Percentiles rank a stretch among this genome's conserved stretches.
Conservation (phyloP, 805 yeast genomes). For the Cyberlindnera lachancei region DNA sequence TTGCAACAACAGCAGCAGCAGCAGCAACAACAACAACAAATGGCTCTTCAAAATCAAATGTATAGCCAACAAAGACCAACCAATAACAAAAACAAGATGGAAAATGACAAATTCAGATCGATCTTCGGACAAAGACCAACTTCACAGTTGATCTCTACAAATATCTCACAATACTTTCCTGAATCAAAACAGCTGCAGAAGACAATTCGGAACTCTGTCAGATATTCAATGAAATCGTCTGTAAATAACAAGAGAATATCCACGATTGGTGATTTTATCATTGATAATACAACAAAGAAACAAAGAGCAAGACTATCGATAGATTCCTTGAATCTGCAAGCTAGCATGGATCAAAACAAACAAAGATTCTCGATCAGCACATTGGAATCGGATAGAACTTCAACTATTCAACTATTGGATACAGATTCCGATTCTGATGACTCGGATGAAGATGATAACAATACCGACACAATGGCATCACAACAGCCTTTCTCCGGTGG, state of each 20-base stretch:
- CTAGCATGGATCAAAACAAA: constrained; percentile 24
- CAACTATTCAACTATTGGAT: constrained; percentile 22
- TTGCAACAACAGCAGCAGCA: no score
- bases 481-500: constrained; percentile 28
- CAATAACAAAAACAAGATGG: constrained; percentile 3
- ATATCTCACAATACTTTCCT: constrained; percentile 88
- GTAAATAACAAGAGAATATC: constrained; percentile 35
- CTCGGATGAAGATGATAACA: constrained; percentile 2
- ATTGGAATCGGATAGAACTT: constrained; percentile 15
- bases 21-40: no score
- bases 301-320: constrained; percentile 36
- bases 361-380: constrained; percentile 21
- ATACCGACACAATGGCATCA: background rate
- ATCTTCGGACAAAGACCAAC: constrained; percentile 90
- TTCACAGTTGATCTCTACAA: constrained; percentile 81
- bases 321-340: constrained; percentile 22
- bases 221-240: constrained; percentile 70
- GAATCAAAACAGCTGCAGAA: constrained; percentile 68
- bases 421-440: constrained; percentile 16
- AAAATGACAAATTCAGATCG: constrained; percentile 23
- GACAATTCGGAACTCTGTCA: constrained; percentile 76
- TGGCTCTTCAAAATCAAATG: no score
- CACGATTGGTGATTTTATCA: constrained; percentile 58
- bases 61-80: no score
- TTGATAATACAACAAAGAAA: constrained; percentile 48